Base-by-base conservation (phyloP, 2,329 filamentous ascomycete genomes). In the Colletotrichum simmondsii region DNA sequence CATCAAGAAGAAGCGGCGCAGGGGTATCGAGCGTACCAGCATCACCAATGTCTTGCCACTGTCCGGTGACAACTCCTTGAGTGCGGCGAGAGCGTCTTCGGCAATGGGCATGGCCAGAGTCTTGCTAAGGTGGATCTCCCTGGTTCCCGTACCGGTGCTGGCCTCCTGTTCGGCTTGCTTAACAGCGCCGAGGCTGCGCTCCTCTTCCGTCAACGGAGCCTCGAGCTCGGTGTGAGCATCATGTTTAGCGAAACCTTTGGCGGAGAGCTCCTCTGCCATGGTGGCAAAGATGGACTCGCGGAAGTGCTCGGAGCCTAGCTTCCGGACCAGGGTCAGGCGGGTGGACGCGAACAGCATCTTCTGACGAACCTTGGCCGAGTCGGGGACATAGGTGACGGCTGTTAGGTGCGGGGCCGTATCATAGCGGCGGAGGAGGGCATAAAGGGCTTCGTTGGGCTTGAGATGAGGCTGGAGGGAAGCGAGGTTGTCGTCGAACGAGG, bases 301-400 rank as follows among this genome's bases (percentile, higher is more conserved):
- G 83, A 97, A 96, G 78, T 94, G 88, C 81, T 97, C 94, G 66
- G 91, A 89, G 58, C 94, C 94, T 11, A 97, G 87, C 83, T 96
- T 93, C 54, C 94, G 89, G 62, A 92, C 89, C 1, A 97, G 87
- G 0, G 93, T 94, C 77, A 95, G 86, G 11, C 93, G 89, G 32
- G 94, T 95, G 28, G 91, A 90, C 6, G 94, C 94, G 81, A 96
- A 95, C 26, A 97, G 89, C 92, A 94, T 97, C 87, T 97, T 97
- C 81, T 95, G 92, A 52, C 94, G 91, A 69, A 97, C 94, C 32
- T 92, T 93, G 52, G 94, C 94, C 1, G 90, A 80, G 81, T 96
- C 93, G 30, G 94, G 94, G 6, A 97, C 91, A 81, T 95, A 97
- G 46, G 93, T 95, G 46, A 95, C 85, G 58, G 92, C 93, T 30